These are phyloP conservation scores for Globisporangium sylvaticum DNA, from an alignment of 352 stramenopile genomes.

Conservation along the genomic window DNA sequence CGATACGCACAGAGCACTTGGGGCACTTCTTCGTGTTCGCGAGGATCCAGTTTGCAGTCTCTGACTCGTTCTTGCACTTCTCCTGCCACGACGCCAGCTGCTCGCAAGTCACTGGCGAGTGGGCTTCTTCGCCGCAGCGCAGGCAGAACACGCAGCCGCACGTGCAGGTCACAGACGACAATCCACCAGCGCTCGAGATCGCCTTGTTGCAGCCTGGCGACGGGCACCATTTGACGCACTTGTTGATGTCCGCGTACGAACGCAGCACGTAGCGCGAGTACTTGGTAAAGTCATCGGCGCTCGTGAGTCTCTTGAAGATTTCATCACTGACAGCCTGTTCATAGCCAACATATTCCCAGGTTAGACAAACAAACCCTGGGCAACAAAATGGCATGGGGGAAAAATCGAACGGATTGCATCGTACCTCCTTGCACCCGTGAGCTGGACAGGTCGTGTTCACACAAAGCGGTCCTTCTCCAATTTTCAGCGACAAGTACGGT, in stretches of 20 bases:
- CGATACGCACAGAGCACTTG: slow-evolving; percentile 97
- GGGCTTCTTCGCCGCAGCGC: slow-evolving; percentile 95
- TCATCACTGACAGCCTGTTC: slow-evolving; percentile 55
- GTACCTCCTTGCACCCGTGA: slow-evolving; percentile 92
- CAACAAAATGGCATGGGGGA: not conserved
- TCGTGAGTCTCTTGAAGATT: slow-evolving; percentile 70
- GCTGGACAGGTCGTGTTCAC: slow-evolving; percentile 94
- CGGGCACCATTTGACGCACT: slow-evolving; percentile 96
- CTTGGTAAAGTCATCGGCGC: slow-evolving; percentile 68
- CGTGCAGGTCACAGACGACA: slow-evolving; percentile 76
- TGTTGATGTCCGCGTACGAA: slow-evolving; percentile 98
- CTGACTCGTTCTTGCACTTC: slow-evolving; percentile 97
- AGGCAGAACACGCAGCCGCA: slow-evolving; percentile 90
- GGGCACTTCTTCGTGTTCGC: slow-evolving; percentile 99
- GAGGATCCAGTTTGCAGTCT: slow-evolving; percentile 99
- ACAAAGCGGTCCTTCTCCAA: slow-evolving; percentile 91
- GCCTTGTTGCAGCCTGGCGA: slow-evolving; percentile 94
- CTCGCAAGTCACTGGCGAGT: slow-evolving; percentile 92
- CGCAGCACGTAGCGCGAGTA: slow-evolving; percentile 93
- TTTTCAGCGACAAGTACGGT: slow-evolving; percentile 82
- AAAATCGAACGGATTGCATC: not conserved
- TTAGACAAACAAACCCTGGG: not conserved
- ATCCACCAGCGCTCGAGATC: slow-evolving; percentile 78
- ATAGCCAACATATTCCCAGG: not conserved
- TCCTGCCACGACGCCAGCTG: slow-evolving; percentile 93